Evolutionary conservation across 202 grass and related monocot species (phyloP), one percentile per base, ranked within the genome.

Genomic region (Brachypodium distachyon): DNA sequence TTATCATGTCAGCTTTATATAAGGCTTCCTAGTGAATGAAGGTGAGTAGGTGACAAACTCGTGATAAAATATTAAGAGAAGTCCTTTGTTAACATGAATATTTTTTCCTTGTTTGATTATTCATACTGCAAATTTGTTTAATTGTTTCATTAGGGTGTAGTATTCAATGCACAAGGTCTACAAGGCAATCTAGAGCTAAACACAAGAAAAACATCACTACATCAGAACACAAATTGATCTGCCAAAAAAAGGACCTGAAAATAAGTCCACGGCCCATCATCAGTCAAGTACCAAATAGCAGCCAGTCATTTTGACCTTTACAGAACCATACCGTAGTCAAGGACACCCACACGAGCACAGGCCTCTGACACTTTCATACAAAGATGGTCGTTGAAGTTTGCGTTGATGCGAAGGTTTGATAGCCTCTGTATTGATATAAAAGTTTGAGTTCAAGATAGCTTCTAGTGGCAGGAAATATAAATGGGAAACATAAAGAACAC

Each of bases 381-480:
- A 70, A 99, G 87, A 92, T 99, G 89, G 74, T 88, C 89, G 49
- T 99, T 99, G 84, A 99, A 99, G 77, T 99, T 95, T 87, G 90
- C 83, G 58, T 87, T 87, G 72, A 99, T 99, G 34, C 85, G 85
- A 83, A 99, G 91, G 76, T 96, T 93, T 69, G 89, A 89, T 81
- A 99, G 50, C 82, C 92, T 93, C 96, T 93, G 72, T 9, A 85
- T 73, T 25, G 73, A 89, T 12, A 43, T 73, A 56, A 34, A 33
- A 57, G 64, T 22, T 4, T 68, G 9, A 17, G 9, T 63, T 54
- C 48, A 57, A 70, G 16, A 58, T 78, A 49, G 49, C 17, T 38
- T 74, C 37, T 70, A 50, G 44, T 59, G 16, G 63, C 17, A 61
- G 54, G 58, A 72, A 52, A 77, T 61, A 68, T 54, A 58, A 53